Evolutionary conservation across 2,329 filamentous ascomycete species (phyloP), one percentile per base, ranked within the genome.

Genomic region (Corynespora cassiicola): DNA sequence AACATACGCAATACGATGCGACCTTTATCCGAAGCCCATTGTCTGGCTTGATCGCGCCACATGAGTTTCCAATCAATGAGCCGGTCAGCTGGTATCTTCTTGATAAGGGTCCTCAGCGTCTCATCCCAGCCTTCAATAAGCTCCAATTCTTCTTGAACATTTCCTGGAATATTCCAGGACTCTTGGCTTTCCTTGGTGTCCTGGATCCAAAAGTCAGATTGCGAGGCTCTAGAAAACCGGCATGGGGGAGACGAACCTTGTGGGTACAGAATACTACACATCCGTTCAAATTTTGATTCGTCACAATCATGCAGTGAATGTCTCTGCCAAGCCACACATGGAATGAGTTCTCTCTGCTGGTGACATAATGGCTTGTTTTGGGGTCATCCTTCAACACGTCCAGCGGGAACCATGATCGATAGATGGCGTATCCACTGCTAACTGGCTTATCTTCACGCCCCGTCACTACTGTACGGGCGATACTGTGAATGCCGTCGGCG

Each of bases 41-140:
- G 72, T 0, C 74, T 70, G n/a, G 75, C 63, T 1, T 75, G 76
- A 45, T 78, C 74, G 28, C 76, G 66, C 40, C 75, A 77, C 37
- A 75, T 75, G 22, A 79, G 73, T 43, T 77, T 77, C 75, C 75
- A 80, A 54, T 78, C 75, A 2, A 79, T 63, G 22, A 73, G 36
- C 10, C 24, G 20, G 7, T 47, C 39, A 9, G 17, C 36, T 14
- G 41, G 41, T 6, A 31, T 44, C 7, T 9, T 11, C 9, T 39
- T 35, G 17, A 44, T 16, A 4, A 44, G 7, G 8, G 18, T 14
- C 6, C 51, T 66, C 70, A 71, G 31, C 7, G 80, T 71, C 1
- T 80, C 81, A 61, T 86, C 82, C 83, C 83, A 86, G 1, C 69
- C 71, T 4, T 64, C 63, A 52, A 86, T 85, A 2, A 80, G 58